These are phyloP conservation scores for Bauhinia variegata DNA, from an alignment of 306 rosid genomes.

Conservation along the genomic window DNA sequence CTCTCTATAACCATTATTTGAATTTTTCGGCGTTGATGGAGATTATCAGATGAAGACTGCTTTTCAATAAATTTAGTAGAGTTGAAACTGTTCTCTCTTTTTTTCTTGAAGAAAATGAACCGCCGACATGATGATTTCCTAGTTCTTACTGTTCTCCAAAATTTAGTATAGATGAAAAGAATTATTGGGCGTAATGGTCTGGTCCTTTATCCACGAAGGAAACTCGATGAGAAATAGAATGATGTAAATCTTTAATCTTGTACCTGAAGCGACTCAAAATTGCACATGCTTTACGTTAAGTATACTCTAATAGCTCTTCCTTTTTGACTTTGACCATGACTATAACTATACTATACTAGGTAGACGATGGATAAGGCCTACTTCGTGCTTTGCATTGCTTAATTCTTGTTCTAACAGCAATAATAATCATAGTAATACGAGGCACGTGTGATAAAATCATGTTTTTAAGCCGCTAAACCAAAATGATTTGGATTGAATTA, in stretches of 20 bases:
- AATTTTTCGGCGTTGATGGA: background rate
- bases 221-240: constrained; percentile 40
- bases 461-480: background rate
- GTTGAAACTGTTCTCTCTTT: background rate
- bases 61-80: background rate
- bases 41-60: background rate
- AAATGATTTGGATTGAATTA: constrained; percentile 6
- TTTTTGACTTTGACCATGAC: constrained; percentile 52
- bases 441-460: background rate
- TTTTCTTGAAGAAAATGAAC: constrained; percentile 14
- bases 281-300: constrained; percentile 51
- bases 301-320: constrained; percentile 30
- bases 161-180: constrained; percentile 9
- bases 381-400: constrained; percentile 4
- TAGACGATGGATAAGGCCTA: background rate
- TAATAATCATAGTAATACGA: background rate
- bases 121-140: constrained; percentile 10
- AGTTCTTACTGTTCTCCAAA: constrained; percentile 25
- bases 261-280: constrained; percentile 49
- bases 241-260: constrained; percentile 47
- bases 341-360: constrained; percentile 15
- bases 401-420: too few relatives aligned
- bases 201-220: constrained; percentile 26
- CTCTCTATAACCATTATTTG: background rate
- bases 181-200: too few relatives aligned